Evolutionary conservation across 2,329 filamentous ascomycete species (phyloP).

Genomic region (Penicillium griseofulvum): DNA sequence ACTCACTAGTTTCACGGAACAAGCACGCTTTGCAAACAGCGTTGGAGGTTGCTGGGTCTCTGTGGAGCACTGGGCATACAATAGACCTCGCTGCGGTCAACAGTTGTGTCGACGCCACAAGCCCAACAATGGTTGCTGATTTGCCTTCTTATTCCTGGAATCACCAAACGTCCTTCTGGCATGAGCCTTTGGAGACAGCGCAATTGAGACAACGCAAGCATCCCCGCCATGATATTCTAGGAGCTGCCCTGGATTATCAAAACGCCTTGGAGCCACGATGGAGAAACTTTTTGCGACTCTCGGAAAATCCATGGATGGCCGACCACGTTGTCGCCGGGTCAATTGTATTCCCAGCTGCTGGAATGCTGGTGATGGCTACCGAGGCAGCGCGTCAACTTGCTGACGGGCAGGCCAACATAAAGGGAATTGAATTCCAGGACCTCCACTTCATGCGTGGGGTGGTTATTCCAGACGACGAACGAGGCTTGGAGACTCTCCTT

Average conservation of each 20-base stretch:
- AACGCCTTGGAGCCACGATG: constrained; percentile 37
- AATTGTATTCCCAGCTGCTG: constrained; percentile 27
- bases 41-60: constrained; percentile 9
- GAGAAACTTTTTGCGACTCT: constrained; percentile 41
- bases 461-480: constrained; percentile 19
- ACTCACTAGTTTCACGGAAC: constrained; percentile 11
- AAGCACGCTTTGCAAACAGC: constrained; percentile 11
- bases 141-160: constrained; percentile 46
- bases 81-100: constrained; percentile 13
- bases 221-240: constrained; percentile 26
- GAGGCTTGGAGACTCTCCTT: constrained; percentile 18
- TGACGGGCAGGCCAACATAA: constrained; percentile 6
- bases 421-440: constrained; percentile 19
- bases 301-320: constrained; percentile 42
- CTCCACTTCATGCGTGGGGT: constrained; percentile 17
- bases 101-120: constrained; percentile 4
- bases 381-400: constrained; percentile 23
- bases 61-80: constrained; percentile 16
- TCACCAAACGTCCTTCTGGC: constrained; percentile 41
- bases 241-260: constrained; percentile 18
- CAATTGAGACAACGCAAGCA: constrained; percentile 26
- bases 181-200: constrained; percentile 26
- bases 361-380: constrained; percentile 23
- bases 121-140: constrained; percentile 20
- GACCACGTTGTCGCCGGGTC: constrained; percentile 41